Evolutionary conservation across 2,329 filamentous ascomycete species (phyloP).

Genomic region (Phyllachora maydis): DNA sequence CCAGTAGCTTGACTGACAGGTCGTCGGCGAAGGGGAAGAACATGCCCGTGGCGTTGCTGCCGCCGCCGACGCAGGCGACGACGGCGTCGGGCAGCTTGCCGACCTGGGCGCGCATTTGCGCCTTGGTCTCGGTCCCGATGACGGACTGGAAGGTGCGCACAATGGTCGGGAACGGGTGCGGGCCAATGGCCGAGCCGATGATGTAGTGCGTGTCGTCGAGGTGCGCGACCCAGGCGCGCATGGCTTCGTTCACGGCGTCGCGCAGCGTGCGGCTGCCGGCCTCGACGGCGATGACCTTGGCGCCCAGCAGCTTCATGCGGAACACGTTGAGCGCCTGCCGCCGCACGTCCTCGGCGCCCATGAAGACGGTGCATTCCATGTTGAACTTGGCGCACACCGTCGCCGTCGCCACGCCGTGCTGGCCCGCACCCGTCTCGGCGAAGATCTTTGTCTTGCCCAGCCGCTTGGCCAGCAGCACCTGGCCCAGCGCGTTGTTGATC

Average conservation of each 20-base stretch:
- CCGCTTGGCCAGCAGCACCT: conserved; percentile 67
- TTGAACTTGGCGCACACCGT: conserved; percentile 97
- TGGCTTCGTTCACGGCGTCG: conserved; percentile 84
- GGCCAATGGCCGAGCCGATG: conserved; percentile 91
- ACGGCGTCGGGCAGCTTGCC: conserved; percentile 90
- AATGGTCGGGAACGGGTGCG: conserved; percentile 94
- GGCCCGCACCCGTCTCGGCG: conserved; percentile 89
- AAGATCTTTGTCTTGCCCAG: conserved; percentile 95
- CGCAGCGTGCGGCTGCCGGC: conserved; percentile 68
- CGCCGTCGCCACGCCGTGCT: conserved; percentile 93
- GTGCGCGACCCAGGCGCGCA: conserved; percentile 83
- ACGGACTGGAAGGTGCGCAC: conserved; percentile 95
- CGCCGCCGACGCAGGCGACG: conserved; percentile 89
- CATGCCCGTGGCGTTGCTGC: conserved; percentile 91
- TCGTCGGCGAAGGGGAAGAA: conserved; percentile 92
- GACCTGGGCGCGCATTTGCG: conserved; percentile 67
- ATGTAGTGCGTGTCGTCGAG: conserved; percentile 95
- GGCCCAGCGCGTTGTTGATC: conserved; percentile 96
- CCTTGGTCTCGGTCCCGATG: conserved; percentile 85
- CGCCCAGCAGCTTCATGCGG: conserved; percentile 90
- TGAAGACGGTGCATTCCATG: conserved; percentile 95
- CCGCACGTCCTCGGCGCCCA: conserved; percentile 94
- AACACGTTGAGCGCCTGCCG: conserved; percentile 96
- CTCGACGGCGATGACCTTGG: conserved; percentile 81
- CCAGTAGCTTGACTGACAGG: conserved; percentile 64